Base-by-base conservation (phyloP, 106 monocot genomes). In the Acanthochlamys bracteata region DNA sequence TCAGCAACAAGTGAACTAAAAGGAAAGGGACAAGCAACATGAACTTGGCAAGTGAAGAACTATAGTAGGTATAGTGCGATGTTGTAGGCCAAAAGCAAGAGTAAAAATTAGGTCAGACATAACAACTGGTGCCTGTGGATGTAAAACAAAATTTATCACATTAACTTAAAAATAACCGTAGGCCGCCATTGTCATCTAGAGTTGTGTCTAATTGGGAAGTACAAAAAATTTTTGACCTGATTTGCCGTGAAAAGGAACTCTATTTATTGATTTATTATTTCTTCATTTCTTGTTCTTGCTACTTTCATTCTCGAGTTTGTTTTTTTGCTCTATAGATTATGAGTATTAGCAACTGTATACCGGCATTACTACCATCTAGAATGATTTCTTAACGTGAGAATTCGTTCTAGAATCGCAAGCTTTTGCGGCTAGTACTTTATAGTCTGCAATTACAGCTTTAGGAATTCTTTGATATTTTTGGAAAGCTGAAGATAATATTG, bases 1-100 rank as follows among this genome's bases (percentile, higher is more conserved):
- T 58, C 86, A 86, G 56, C 90, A 90, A 59, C 90, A 90, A 76
- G 90, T 90, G 70, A 90, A 75, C 78, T 90, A 69, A 82, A 41
- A n/a, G 11, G 60, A 27, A 47, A 17, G n/a, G 33, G 33, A 33
- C 25, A 25, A 49, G 24, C 24, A 4, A 4, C 23, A 15, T 47
- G 9, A 51, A 51, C 23, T 51, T 65, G 49, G 65, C 24, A 3
- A 52, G 39, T 26, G n/a, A 61, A 51, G n/a, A 15, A 19, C 13
- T 13, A 51, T 15, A 51, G 55, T 55, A 20, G 20, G 22, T 20
- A 20, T 19, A 20, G 10, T 11, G 10, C 12, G 20, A 21, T 10
- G 10, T 20, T 55, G 55, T 20, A 55, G 3, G n/a, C 11, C 6
- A 10, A 14, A 12, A 49, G 49, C 7, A 49, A 12, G 49, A 14